A percentile compares a stretch with the other conserved stretches of the same genome.
phyloP scores from a whole-genome alignment of 1,284 basidiomycete genomes.

The Coniferiporia sulphurascens region DNA sequence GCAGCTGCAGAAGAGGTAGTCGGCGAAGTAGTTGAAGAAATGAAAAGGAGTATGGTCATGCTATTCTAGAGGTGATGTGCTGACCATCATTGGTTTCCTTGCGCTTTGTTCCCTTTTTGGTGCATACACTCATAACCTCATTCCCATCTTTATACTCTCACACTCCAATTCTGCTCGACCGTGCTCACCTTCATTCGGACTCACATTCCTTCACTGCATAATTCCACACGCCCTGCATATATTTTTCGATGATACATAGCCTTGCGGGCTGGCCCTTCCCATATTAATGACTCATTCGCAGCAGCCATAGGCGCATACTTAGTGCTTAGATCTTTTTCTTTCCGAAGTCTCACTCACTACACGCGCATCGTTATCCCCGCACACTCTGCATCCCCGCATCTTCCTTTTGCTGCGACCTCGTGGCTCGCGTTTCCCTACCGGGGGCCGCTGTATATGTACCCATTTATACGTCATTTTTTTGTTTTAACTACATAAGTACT shows the following conservation, averaged over 20 bases:
- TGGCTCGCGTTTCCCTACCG: background rate
- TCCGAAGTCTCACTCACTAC: background rate
- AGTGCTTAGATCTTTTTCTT: background rate
- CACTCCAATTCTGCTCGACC: background rate
- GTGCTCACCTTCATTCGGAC: background rate
- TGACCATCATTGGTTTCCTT: background rate
- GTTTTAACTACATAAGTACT: background rate
- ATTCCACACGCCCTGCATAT: background rate
- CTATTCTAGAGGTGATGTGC: background rate
- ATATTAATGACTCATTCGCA: background rate
- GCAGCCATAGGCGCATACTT: background rate
- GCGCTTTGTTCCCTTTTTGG: background rate
- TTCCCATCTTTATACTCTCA: background rate
- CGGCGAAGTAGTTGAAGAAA: constrained; percentile 4
- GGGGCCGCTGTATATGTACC: background rate
- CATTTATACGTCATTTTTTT: background rate
- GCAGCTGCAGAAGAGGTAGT: constrained; percentile 7
- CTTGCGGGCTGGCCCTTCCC: background rate
- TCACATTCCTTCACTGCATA: background rate
- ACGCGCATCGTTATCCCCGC: background rate
- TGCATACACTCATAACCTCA: background rate
- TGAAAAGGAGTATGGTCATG: background rate
- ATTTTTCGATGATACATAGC: background rate
- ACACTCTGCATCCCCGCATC: background rate
- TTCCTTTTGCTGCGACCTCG: background rate